A percentile compares a stretch with the other conserved stretches of the same genome.
These are phyloP conservation scores for Cubamyces sp. DNA, from an alignment of 768 basidiomycete genomes.

Conservation along the genomic window DNA sequence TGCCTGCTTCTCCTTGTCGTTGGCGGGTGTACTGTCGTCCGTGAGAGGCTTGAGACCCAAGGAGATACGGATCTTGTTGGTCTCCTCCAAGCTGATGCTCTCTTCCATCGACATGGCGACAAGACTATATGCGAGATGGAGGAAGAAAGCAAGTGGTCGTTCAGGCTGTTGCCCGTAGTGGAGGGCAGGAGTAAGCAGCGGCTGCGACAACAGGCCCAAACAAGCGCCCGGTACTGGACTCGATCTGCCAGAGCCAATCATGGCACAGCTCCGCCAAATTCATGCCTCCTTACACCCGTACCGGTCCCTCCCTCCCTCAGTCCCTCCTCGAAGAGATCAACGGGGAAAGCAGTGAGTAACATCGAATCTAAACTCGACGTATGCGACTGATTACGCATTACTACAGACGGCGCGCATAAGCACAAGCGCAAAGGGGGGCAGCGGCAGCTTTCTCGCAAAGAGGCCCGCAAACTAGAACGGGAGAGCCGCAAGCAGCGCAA, in stretches of 20 bases:
- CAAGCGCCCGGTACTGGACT: conserved; percentile 6
- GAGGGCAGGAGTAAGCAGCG: conserved; percentile 11
- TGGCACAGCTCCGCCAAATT: conserved; percentile 17
- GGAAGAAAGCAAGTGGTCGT: not conserved
- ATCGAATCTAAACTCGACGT: not conserved
- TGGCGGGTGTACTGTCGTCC: conserved; percentile 72
- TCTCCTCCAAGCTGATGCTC: conserved; percentile 91
- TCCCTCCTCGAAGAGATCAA: conserved; percentile 35
- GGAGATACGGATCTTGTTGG: conserved; percentile 93
- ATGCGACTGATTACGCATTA: not conserved
- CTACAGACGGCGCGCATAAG: conserved; percentile 17
- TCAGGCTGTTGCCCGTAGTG: conserved; percentile 2
- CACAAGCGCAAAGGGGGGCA: conserved; percentile 24
- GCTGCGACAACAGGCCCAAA: conserved; percentile 9
- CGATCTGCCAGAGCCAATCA: conserved; percentile 6
- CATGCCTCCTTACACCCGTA: conserved; percentile 28
- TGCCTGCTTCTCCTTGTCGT: conserved; percentile 80
- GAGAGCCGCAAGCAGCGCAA: conserved; percentile 62
- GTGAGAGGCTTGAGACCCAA: conserved; percentile 93
- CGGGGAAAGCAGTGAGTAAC: conserved; percentile 16
- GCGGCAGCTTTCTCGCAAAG: conserved; percentile 53
- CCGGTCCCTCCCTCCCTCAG: conserved; percentile 33
- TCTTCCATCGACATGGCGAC: conserved; percentile 66
- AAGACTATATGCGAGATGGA: not conserved
- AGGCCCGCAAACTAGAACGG: conserved; percentile 66